Evolutionary conservation across 2,329 filamentous ascomycete species (phyloP).

Genomic region (Bimuria novae-zelandiae): DNA sequence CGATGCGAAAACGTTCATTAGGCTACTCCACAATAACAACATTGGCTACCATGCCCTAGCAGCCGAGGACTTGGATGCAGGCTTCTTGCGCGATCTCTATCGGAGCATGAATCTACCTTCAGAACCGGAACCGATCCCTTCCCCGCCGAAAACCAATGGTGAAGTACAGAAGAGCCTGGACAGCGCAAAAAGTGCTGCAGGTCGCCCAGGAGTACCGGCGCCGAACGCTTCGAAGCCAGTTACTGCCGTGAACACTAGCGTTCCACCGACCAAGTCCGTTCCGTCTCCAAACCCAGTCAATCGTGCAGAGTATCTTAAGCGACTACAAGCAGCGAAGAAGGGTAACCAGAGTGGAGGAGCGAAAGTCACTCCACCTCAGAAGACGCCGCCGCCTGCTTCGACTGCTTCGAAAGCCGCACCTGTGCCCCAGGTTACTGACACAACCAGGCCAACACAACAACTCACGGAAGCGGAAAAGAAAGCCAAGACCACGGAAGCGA

Average conservation of each 20-base stretch:
- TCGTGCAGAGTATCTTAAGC: constrained; percentile 76
- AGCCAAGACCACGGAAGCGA: constrained; percentile 71
- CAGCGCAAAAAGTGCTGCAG: constrained; percentile 5
- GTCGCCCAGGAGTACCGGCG: constrained; percentile 11
- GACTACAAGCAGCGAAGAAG: constrained; percentile 73
- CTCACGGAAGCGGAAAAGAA: constrained; percentile 52
- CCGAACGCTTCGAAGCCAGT: constrained; percentile 16
- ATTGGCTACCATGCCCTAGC: constrained; percentile 73
- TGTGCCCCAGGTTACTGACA: constrained; percentile 21
- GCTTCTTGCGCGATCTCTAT: constrained; percentile 34
- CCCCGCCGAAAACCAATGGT: constrained; percentile 20
- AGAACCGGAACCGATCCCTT: constrained; percentile 29
- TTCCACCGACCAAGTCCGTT: constrained; percentile 40
- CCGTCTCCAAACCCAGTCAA: constrained; percentile 54
- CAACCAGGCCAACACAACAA: constrained; percentile 19
- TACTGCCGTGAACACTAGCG: constrained; percentile 28
- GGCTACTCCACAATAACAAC: constrained; percentile 58
- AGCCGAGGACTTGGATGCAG: constrained; percentile 32
- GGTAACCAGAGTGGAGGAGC: constrained; percentile 53
- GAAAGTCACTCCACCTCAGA: constrained; percentile 28
- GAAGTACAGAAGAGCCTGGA: constrained; percentile 4
- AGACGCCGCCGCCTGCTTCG: constrained; percentile 21
- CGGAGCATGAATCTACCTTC: constrained; percentile 35
- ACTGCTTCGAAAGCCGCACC: constrained; percentile 14
- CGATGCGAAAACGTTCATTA: constrained; percentile 43